These are phyloP conservation scores for Trichoderma sp. DNA, from an alignment of 2,329 filamentous ascomycete genomes.

Conservation along the genomic window DNA sequence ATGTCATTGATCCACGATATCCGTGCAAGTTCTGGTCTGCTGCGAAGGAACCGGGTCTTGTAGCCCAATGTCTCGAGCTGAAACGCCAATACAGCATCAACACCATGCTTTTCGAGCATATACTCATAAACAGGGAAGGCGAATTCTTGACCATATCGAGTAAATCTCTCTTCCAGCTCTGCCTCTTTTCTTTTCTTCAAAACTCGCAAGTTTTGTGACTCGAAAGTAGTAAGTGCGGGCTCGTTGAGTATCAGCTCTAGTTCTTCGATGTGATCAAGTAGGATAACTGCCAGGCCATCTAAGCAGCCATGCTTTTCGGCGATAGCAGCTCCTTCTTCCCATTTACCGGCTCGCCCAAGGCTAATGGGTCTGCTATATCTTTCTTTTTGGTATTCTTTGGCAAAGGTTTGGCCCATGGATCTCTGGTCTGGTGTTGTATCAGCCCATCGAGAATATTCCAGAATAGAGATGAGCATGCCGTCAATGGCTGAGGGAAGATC, in stretches of 20 bases:
- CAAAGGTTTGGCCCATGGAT: slow-evolving; percentile 44
- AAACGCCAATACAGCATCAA: slow-evolving; percentile 68
- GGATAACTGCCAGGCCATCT: slow-evolving; percentile 53
- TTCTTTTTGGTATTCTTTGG: slow-evolving; percentile 47
- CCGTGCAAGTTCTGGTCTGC: slow-evolving; percentile 67
- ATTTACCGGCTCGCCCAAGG: slow-evolving; percentile 53
- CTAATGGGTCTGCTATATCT: slow-evolving; percentile 51
- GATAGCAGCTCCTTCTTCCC: slow-evolving; percentile 56
- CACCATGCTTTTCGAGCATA: slow-evolving; percentile 64
- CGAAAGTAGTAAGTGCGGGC: slow-evolving; percentile 29
- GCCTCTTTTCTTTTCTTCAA: slow-evolving; percentile 43
- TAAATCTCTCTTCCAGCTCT: slow-evolving; percentile 53
- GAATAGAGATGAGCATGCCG: slow-evolving; percentile 51
- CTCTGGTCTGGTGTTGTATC: slow-evolving; percentile 44
- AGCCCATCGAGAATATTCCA: slow-evolving; percentile 53
- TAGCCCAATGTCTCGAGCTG: slow-evolving; percentile 64
- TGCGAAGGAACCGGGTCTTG: slow-evolving; percentile 75
- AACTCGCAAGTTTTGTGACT: slow-evolving; percentile 31
- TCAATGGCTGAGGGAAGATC: slow-evolving; percentile 52
- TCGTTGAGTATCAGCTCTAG: slow-evolving; percentile 31
- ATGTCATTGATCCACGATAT: slow-evolving; percentile 96
- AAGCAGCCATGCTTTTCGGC: slow-evolving; percentile 57
- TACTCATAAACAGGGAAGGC: slow-evolving; percentile 77
- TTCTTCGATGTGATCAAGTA: slow-evolving; percentile 51
- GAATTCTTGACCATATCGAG: slow-evolving; percentile 62